Percentiles rank a stretch among this genome's conserved stretches.
Conservation (phyloP, 768 basidiomycete species). For the Trametes cinnabarina region DNA sequence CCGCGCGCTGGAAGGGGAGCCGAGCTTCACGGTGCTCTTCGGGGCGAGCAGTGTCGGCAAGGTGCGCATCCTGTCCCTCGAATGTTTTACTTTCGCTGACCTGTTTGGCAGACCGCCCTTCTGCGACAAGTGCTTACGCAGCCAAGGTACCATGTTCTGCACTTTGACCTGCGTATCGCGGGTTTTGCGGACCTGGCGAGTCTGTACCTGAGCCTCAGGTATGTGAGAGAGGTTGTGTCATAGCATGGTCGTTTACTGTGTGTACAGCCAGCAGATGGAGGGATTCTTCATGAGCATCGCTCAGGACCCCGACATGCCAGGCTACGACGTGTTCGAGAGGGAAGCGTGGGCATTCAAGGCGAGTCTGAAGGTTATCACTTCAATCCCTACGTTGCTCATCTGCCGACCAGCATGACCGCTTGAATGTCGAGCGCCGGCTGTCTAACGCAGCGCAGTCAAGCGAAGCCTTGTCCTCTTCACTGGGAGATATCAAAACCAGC, state of each 20-base stretch:
- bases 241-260: not conserved
- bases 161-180: conserved; percentile 81
- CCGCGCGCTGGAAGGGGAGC: conserved; percentile 63
- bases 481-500: conserved; percentile 59
- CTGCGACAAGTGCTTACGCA: conserved; percentile 73
- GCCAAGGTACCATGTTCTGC: conserved; percentile 72
- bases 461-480: conserved; percentile 6
- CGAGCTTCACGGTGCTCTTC: conserved; percentile 77
- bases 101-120: conserved; percentile 58
- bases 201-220: conserved; percentile 64
- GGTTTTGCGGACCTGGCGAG: conserved; percentile 81
- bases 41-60: conserved; percentile 83
- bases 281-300: conserved; percentile 71
- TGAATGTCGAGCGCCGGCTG: conserved; percentile 64
- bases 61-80: conserved; percentile 41
- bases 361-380: not conserved
- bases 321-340: conserved; percentile 70
- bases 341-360: conserved; percentile 83
- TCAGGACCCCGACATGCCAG: conserved; percentile 40
- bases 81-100: not conserved
- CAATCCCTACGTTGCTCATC: conserved; percentile 8
- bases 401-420: conserved; percentile 62
- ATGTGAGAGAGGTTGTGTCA: not conserved
- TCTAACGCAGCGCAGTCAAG: conserved; percentile 42
- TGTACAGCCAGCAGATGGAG: conserved; percentile 69